These are phyloP conservation scores for Saposhnikovia divaricata DNA, from an alignment of 129 eudicot species.

Conservation along the genomic window DNA sequence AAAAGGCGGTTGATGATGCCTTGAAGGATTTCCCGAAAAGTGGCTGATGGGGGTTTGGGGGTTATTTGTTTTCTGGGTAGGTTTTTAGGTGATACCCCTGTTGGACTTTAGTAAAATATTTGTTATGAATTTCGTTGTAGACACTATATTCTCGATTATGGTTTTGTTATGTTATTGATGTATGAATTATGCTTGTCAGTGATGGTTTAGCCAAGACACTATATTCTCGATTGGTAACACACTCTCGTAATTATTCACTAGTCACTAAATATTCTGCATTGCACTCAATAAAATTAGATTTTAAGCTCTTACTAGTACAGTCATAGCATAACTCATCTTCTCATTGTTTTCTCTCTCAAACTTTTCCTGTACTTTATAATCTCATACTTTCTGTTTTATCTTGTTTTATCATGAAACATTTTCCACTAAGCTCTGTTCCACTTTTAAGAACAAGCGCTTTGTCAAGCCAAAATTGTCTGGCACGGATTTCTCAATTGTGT, in stretches of 20 bases:
- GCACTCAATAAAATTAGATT: neutral
- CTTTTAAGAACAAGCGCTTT: slow-evolving; percentile 80
- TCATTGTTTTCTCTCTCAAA: neutral
- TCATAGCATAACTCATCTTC: neutral
- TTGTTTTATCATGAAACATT: slow-evolving; percentile 74
- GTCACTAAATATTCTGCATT: neutral
- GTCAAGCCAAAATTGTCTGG: slow-evolving; percentile 92
- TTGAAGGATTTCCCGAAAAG: too few species aligned
- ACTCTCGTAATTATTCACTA: neutral
- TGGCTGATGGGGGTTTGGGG: too few species aligned
- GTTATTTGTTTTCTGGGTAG: too few species aligned
- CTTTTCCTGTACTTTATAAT: neutral
- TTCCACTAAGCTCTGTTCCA: slow-evolving; percentile 83
- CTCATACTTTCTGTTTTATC: neutral
- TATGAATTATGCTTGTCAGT: too few species aligned
- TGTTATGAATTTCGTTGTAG: too few species aligned
- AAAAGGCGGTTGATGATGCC: too few species aligned
- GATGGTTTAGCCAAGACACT: slow-evolving; percentile 97
- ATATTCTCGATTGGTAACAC: slow-evolving; percentile 75
- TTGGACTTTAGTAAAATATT: too few species aligned
- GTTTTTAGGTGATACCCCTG: too few species aligned
- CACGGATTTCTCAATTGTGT: slow-evolving; percentile 77
- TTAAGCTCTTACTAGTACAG: neutral
- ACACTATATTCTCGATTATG: too few species aligned
- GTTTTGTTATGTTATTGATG: too few species aligned